These are phyloP conservation scores for Vanrija sp. DNA, from an alignment of 1,284 basidiomycete species.

Conservation along the genomic window DNA sequence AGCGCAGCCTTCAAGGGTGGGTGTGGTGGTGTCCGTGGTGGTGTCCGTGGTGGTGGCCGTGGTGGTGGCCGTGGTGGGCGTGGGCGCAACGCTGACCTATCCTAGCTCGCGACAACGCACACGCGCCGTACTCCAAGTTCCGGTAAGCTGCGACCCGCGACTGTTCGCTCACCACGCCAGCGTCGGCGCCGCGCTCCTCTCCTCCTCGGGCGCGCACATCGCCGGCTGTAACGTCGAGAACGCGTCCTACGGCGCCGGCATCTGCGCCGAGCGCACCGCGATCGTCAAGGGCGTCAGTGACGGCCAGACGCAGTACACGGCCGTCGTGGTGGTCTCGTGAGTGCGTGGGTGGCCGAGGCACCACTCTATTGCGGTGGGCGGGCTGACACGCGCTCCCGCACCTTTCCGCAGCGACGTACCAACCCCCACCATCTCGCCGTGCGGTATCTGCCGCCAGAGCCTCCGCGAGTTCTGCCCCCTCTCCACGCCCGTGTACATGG, in stretches of 20 bases:
- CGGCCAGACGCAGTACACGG: slow-evolving; percentile 62
- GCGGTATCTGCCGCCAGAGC: slow-evolving; percentile 87
- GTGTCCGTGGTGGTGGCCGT: too few relatives aligned
- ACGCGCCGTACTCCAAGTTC: slow-evolving; percentile 78
- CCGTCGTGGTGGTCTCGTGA: slow-evolving; percentile 69
- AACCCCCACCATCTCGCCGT: slow-evolving; percentile 64
- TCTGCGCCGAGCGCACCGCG: slow-evolving; percentile 86
- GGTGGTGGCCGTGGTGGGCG: too few relatives aligned
- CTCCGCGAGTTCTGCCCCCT: slow-evolving; percentile 81
- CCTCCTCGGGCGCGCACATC: slow-evolving; percentile 65
- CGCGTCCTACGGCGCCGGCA: slow-evolving; percentile 68
- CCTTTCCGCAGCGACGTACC: slow-evolving; percentile 57
- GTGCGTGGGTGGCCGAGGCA: slow-evolving; percentile 25
- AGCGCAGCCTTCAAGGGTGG: slow-evolving; percentile 31
- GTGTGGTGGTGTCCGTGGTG: too few relatives aligned
- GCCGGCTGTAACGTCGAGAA: slow-evolving; percentile 87
- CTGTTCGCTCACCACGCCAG: slow-evolving; percentile 17
- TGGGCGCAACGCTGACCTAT: too few relatives aligned
- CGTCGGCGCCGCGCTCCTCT: slow-evolving; percentile 78
- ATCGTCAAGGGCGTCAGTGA: slow-evolving; percentile 80
- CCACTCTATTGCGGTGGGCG: background rate
- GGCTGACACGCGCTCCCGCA: background rate
- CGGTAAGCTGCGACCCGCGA: slow-evolving; percentile 48
- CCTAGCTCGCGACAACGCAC: slow-evolving; percentile 59
- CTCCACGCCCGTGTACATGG: slow-evolving; percentile 68